These are phyloP conservation scores for Hanseniaspora guilliermondii DNA, from an alignment of 805 yeast genomes.

Conservation along the genomic window DNA sequence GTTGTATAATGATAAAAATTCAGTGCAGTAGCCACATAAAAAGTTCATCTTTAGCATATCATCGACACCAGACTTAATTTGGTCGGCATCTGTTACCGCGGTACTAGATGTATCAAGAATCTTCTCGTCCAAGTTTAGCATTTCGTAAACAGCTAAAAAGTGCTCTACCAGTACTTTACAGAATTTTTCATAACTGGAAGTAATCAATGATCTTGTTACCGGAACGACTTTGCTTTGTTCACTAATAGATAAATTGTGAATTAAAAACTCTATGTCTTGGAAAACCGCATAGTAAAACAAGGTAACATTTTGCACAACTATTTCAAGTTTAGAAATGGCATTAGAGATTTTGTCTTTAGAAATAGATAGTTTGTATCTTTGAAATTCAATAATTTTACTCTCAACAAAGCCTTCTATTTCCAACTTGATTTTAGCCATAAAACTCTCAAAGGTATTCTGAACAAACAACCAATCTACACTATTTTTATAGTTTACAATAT, in stretches of 20 bases:
- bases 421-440: background rate
- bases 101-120: background rate
- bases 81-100: slow-evolving; percentile 42
- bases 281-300: slow-evolving; percentile 26
- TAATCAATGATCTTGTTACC: background rate
- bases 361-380: slow-evolving; percentile 31
- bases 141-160: background rate
- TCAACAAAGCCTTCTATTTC: slow-evolving; percentile 26
- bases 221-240: background rate
- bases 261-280: slow-evolving; percentile 10
- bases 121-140: background rate
- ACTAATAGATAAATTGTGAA: slow-evolving; percentile 21
- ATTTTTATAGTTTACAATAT: slow-evolving; percentile 7
- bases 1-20: background rate
- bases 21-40: slow-evolving; percentile 2
- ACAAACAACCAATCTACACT: background rate
- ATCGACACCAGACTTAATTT: slow-evolving; percentile 29
- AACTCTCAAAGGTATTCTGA: slow-evolving; percentile 16
- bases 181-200: background rate
- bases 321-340: slow-evolving; percentile 29
- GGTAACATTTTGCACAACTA: slow-evolving; percentile 38
- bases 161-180: background rate
- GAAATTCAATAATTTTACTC: slow-evolving; percentile 31
- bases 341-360: slow-evolving; percentile 30
- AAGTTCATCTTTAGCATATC: slow-evolving; percentile 16